These are phyloP conservation scores for Pseudogymnoascus sp. DNA, from an alignment of 2,329 filamentous ascomycete genomes.

Conservation along the genomic window DNA sequence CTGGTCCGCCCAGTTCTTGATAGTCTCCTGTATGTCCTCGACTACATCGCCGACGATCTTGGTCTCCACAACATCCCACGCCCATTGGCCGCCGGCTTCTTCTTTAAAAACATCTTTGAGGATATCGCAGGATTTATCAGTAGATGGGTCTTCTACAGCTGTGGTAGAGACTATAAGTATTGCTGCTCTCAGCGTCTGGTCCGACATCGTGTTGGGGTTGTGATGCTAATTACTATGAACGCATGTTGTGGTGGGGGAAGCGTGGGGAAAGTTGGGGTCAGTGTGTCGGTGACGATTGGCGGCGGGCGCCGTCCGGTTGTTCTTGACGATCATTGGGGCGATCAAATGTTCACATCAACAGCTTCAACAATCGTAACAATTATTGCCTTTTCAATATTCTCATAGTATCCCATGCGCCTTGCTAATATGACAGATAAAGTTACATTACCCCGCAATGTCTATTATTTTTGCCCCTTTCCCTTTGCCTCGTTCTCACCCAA, in stretches of 20 bases:
- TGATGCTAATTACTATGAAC: neutral
- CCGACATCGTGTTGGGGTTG: constrained; percentile 28
- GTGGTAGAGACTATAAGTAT: constrained; percentile 90
- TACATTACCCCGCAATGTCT: constrained; percentile 1
- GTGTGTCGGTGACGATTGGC: neutral
- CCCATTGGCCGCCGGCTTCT: constrained; percentile 50
- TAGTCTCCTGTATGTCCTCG: constrained; percentile 63
- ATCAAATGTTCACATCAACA: neutral
- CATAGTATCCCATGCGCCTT: constrained; percentile 10
- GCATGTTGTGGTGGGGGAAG: neutral
- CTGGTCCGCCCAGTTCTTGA: constrained; percentile 67
- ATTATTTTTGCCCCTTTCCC: constrained; percentile 25
- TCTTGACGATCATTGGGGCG: neutral
- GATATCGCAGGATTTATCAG: constrained; percentile 63
- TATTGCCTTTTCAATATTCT: neutral
- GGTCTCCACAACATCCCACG: constrained; percentile 62
- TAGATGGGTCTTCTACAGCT: constrained; percentile 67
- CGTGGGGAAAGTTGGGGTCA: neutral
- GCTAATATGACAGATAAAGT: constrained; percentile 10
- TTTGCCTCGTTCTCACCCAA: constrained; percentile 74
- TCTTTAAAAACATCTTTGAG: constrained; percentile 62
- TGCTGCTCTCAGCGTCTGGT: constrained; percentile 54
- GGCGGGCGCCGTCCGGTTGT: neutral
- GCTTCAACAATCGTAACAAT: neutral
- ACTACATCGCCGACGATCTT: constrained; percentile 75